Conservation (phyloP, 306 rosid species). For the Luffa aegyptiaca region DNA sequence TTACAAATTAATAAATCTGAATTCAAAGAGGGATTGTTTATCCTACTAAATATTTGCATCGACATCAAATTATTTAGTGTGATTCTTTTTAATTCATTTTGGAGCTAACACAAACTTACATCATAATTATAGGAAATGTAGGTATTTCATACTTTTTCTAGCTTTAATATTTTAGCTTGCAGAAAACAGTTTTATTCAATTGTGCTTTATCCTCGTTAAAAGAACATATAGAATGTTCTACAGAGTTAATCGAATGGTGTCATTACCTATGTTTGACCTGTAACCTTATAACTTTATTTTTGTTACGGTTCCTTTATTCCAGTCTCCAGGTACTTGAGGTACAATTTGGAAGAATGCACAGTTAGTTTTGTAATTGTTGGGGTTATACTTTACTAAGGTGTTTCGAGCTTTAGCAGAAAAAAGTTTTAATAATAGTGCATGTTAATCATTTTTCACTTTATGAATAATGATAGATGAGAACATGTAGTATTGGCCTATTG, state of each 20-base stretch:
- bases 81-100: not conserved
- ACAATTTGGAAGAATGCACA: not conserved
- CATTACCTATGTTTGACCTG: not conserved
- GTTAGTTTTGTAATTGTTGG: not conserved
- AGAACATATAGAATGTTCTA: not conserved
- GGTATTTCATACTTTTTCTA: not conserved
- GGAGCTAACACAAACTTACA: not conserved
- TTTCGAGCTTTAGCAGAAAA: not conserved
- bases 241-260: not conserved
- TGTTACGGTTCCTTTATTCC: not conserved
- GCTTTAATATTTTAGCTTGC: not conserved
- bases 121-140: not conserved
- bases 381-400: not conserved
- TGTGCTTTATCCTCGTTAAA: not conserved
- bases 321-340: not conserved
- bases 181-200: not conserved
- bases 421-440: not conserved
- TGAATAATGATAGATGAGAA: not conserved
- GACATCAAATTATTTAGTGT: not conserved
- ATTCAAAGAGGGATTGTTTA: not conserved
- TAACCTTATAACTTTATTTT: not conserved
- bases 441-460: not conserved
- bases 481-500: not conserved
- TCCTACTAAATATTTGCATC: not conserved
- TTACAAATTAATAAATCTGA: not conserved